A percentile compares a stretch with the other conserved stretches of the same genome.
Conservation (phyloP, 164 flowering plant species). For the Amborella trichopoda region DNA sequence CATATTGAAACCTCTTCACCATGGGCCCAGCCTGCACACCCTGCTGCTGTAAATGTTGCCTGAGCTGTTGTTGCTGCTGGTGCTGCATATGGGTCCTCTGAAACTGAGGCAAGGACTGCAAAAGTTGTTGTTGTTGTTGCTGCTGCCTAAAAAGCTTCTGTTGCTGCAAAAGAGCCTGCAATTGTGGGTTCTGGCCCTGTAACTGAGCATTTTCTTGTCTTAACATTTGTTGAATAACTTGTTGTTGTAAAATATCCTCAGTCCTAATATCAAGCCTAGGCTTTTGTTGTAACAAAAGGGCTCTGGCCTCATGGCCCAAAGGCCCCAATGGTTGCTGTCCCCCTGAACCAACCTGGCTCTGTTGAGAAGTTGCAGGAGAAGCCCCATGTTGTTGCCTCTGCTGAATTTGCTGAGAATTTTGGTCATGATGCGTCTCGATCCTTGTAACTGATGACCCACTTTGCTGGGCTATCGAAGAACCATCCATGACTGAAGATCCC, state of each 20-base stretch:
- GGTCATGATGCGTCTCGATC: slow-evolving; percentile 43
- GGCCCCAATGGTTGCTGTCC: slow-evolving; percentile 27
- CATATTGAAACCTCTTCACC: slow-evolving; percentile 61
- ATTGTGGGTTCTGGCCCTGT: slow-evolving; percentile 61
- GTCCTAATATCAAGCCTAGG: slow-evolving; percentile 74
- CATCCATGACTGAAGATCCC: slow-evolving; percentile 71
- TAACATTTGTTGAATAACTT: slow-evolving; percentile 63
- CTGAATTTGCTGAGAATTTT: slow-evolving; percentile 25
- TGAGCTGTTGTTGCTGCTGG: slow-evolving; percentile 51
- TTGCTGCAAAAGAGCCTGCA: slow-evolving; percentile 76
- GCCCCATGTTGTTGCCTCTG: slow-evolving; percentile 59
- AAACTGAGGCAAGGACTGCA: slow-evolving; percentile 67
- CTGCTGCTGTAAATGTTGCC: slow-evolving; percentile 62
- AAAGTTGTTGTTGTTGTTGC: slow-evolving; percentile 36
- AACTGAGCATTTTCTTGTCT: slow-evolving; percentile 65
- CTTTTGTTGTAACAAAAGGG: slow-evolving; percentile 56
- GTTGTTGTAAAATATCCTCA: slow-evolving; percentile 73
- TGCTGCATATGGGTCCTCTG: slow-evolving; percentile 65
- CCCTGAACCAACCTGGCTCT: slow-evolving; percentile 34
- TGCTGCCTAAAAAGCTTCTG: slow-evolving; percentile 55
- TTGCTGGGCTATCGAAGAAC: slow-evolving; percentile 58
- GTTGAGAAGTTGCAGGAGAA: slow-evolving; percentile 66
- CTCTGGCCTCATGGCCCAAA: slow-evolving; percentile 48
- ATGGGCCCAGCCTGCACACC: slow-evolving; percentile 37
- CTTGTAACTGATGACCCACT: slow-evolving; percentile 6